Percentiles rank a stretch among this genome's conserved stretches.
Conservation (phyloP, 805 yeast species). For the Yamadazyma akitaensis region DNA sequence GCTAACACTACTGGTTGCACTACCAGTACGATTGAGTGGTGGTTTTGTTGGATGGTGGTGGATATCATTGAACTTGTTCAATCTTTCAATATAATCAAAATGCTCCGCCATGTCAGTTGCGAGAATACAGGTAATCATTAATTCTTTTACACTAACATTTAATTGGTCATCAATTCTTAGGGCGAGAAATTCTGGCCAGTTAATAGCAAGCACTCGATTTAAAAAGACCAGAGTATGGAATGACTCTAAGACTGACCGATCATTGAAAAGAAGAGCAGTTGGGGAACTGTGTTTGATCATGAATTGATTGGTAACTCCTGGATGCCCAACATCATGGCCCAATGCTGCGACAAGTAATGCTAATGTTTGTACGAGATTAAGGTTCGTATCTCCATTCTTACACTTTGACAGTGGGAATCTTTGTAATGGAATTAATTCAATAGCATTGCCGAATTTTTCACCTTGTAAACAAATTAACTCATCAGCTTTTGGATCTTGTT, state of each 20-base stretch:
- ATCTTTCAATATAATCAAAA: conserved; percentile 58
- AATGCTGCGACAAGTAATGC: conserved; percentile 74
- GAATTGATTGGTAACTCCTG: conserved; percentile 86
- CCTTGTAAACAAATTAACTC: conserved; percentile 18
- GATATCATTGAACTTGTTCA: conserved; percentile 31
- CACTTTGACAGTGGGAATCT: neutral
- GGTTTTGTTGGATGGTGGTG: conserved; percentile 10
- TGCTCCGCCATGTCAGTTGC: conserved; percentile 93
- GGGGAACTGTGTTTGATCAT: conserved; percentile 59
- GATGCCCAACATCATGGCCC: conserved; percentile 97
- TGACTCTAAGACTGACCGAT: conserved; percentile 73
- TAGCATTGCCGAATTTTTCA: conserved; percentile 16
- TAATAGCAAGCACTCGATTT: conserved; percentile 31
- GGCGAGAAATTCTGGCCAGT: conserved; percentile 35
- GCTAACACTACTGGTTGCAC: neutral
- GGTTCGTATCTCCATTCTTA: conserved; percentile 19
- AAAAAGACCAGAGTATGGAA: conserved; percentile 71
- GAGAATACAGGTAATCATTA: conserved; percentile 36
- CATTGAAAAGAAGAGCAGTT: conserved; percentile 57
- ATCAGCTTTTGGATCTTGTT: conserved; percentile 27
- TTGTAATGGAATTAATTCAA: conserved; percentile 14
- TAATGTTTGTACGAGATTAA: conserved; percentile 45
- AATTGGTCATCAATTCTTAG: conserved; percentile 11
- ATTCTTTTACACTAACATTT: conserved; percentile 17
- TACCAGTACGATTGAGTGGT: neutral